Conservation (phyloP, 192 early-diverging fungal species). For the Backusella macrospora region DNA sequence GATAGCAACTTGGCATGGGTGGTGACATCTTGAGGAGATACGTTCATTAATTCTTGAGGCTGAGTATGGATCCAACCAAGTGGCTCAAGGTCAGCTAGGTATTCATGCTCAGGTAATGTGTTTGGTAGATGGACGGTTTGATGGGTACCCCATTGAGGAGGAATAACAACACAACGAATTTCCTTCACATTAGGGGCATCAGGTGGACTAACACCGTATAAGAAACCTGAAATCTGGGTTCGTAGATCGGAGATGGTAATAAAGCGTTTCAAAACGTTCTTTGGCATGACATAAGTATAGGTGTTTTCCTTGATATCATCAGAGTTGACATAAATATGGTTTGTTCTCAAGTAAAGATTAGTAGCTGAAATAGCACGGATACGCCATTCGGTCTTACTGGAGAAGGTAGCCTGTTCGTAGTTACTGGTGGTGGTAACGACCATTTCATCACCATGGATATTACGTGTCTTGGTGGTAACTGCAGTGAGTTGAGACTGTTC, state of each 20-base stretch:
- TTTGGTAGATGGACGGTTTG: slow-evolving; percentile 91
- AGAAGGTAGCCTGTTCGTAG: slow-evolving; percentile 96
- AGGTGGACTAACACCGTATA: slow-evolving; percentile 90
- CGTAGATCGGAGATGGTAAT: slow-evolving; percentile 93
- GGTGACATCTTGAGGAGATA: slow-evolving; percentile 90
- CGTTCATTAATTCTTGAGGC: slow-evolving; percentile 87
- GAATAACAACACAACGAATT: slow-evolving; percentile 89
- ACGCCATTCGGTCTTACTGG: slow-evolving; percentile 99
- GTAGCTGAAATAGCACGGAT: slow-evolving; percentile 96
- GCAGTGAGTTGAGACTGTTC: slow-evolving; percentile 94
- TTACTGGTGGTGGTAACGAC: slow-evolving; percentile 97
- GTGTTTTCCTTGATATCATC: slow-evolving; percentile 92
- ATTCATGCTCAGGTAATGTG: slow-evolving; percentile 87
- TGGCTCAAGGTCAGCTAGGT: slow-evolving; percentile 90
- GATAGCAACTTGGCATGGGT: slow-evolving; percentile 90
- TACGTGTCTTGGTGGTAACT: slow-evolving; percentile 94
- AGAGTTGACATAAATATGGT: slow-evolving; percentile 95
- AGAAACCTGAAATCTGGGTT: slow-evolving; percentile 93
- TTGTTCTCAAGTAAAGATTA: slow-evolving; percentile 92
- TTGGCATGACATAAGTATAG: slow-evolving; percentile 95
- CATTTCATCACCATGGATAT: slow-evolving; percentile 97
- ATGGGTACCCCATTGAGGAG: slow-evolving; percentile 99
- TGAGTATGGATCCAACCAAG: slow-evolving; percentile 98
- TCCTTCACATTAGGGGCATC: slow-evolving; percentile 96
- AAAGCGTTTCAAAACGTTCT: slow-evolving; percentile 97